Evolutionary conservation across 2,329 filamentous ascomycete genomes (phyloP), one percentile per base, ranked within the genome.

Genomic region (Diplocarpon mali): DNA sequence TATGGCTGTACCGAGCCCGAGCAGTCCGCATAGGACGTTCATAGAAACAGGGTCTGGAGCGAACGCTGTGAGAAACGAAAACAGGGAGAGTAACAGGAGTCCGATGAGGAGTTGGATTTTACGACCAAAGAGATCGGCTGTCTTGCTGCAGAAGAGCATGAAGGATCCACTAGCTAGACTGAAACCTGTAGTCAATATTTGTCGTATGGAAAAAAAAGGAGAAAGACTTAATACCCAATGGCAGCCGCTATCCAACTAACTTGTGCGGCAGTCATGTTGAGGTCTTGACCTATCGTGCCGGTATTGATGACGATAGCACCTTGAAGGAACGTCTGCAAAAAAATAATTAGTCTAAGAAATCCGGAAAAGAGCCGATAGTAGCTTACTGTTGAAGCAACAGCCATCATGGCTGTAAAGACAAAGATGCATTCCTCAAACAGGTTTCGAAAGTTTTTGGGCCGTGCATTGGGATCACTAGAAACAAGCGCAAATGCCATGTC

Each of bases 161-260:
- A 84, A 76, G 0, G 79, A 71, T 6, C 79, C 79, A 30, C 75
- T 75, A 1, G 73, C 74, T 13, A 85, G 67, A 12, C 72, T 75
- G 45, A 41, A 27, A 37, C 35, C 11, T 10, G 4, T 32, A 5
- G 30, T 12, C 11, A 12, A 5, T 34, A 15, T 30, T 5, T 12
- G 1, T 38, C 0, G 2, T 24, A 24, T 24, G 20, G 20, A 24
- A 24, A 24, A 24, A 24, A 24, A 24, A 24, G 7, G 20, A 24
- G 20, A 30, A 7, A 15, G 14, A 32, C 13, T 9, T 31, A 29
- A 62, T 63, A 73, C 65, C 74, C 73, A 32, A 73, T 69, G n/a
- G 78, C 71, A 7, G 78, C 78, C 38, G 69, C 70, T 48, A 83
- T 77, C 79, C 80, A 84, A 0, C 78, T 80, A 17, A 84, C 73